Percentiles rank a stretch among this genome's conserved stretches.
Evolutionary conservation across 179 eudicot species (phyloP).

Genomic region (Patellifolia procumbens): DNA sequence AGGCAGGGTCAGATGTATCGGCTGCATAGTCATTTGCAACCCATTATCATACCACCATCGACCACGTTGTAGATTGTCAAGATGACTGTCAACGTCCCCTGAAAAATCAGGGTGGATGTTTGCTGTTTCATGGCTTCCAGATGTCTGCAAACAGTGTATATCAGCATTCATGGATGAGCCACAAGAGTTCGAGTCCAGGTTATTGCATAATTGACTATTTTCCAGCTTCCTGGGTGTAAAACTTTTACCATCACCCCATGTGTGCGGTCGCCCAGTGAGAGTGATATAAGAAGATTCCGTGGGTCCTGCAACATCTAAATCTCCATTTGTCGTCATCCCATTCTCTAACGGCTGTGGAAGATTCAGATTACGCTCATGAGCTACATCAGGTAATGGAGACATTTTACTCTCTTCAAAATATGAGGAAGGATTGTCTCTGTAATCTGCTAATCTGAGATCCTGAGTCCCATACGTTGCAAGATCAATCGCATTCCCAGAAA

Average conservation of each 20-base stretch:
- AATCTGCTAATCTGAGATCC: slow-evolving; percentile 34
- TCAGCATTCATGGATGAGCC: too few species aligned
- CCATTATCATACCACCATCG: slow-evolving; percentile 43
- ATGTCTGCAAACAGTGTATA: too few species aligned
- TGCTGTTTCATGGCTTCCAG: slow-evolving; percentile 23
- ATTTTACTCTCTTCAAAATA: slow-evolving; percentile 24
- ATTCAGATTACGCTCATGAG: slow-evolving; percentile 47
- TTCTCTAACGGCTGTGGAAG: slow-evolving; percentile 32
- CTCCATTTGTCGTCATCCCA: slow-evolving; percentile 31
- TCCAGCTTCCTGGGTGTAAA: slow-evolving; percentile 15
- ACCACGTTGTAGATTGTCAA: slow-evolving; percentile 45
- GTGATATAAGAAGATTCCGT: slow-evolving; percentile 16
- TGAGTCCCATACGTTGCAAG: slow-evolving; percentile 32
- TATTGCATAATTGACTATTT: slow-evolving; percentile 18
- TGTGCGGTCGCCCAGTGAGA: slow-evolving; percentile 6
- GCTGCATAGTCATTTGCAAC: slow-evolving; percentile 33
- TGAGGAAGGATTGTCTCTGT: slow-evolving; percentile 14
- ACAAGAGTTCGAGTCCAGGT: slow-evolving; percentile 20
- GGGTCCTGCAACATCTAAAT: slow-evolving; percentile 19
- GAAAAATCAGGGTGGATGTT: slow-evolving; percentile 49
- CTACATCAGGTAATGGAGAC: slow-evolving; percentile 19
- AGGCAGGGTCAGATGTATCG: slow-evolving; percentile 36
- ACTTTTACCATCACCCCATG: slow-evolving; percentile 10
- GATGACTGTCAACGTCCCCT: slow-evolving; percentile 53
- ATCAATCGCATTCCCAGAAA: slow-evolving; percentile 40